Base-by-base conservation (phyloP, 306 rosid genomes). In the Neltuma alba region DNA sequence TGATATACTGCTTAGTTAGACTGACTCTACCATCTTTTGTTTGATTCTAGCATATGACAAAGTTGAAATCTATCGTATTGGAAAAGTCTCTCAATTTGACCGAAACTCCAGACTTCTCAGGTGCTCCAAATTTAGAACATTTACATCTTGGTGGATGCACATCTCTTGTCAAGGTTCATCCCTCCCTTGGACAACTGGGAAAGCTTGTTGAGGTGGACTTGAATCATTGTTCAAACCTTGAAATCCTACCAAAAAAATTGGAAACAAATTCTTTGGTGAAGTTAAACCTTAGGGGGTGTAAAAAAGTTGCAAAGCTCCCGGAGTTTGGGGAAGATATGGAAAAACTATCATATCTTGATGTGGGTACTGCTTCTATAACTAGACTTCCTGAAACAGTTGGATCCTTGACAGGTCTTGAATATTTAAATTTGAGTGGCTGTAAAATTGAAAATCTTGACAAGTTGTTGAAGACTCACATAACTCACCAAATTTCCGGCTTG, bases 211-310 rank as follows among this genome's bases (percentile, higher is more conserved):
- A 57, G 33, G 7, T 21, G 33, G 1, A 3, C 18, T 57, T 57
- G 7, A 0, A 0, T 25, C 0, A 0, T 11, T 57, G 63, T 25
- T 0, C 0, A 1, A 57, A 3, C 11, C 33, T 57, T 57, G 0
- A 23, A 25, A 9, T 3, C 63, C 18, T 57, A 3, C 63, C 63
- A 10, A 25, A 1, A 10, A 25, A 57, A 23, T 25, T 57, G 16
- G 8, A 25, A 57, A 3, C 33, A 25, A 10, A 57, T 25, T 57
- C 16, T 6, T 8, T 73, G 13, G 5, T 6, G 14, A 1, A 3
- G 1, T 52, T 73, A 13, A 1, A 11, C 21, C 47, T 73, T 6
- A 0, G 14, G 9, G 21, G 14, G 8, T 52, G 77, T 30, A 0
- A 0, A 0, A 52, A 36, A n/a, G 23, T 73, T 36, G 1, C 9